Percentiles rank a stretch among this genome's conserved stretches.
phyloP scores from a whole-genome alignment of 164 flowering plant genomes.

The Amborella trichopoda region DNA sequence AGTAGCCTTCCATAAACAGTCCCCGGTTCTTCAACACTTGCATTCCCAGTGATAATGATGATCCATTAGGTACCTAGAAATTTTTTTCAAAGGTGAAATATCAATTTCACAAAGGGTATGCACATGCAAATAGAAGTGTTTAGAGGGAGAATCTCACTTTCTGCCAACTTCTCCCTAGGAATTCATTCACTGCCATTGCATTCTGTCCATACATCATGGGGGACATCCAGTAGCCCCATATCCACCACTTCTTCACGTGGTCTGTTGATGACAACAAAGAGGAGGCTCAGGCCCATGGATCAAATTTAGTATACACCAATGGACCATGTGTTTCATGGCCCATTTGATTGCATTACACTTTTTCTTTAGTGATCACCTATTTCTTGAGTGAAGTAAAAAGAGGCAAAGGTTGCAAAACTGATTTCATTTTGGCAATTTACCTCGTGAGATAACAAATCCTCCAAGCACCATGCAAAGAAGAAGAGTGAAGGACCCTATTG shows the following conservation, averaged over 20 bases:
- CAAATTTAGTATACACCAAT: too few relatives aligned
- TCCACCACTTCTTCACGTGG: conserved; percentile 12
- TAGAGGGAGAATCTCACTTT: conserved; percentile 5
- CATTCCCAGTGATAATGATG: conserved; percentile 10
- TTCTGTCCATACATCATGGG: conserved; percentile 14
- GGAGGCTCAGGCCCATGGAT: too few relatives aligned
- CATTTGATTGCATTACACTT: too few relatives aligned
- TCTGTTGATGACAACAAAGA: background rate
- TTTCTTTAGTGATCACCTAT: too few relatives aligned
- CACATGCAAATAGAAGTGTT: too few relatives aligned
- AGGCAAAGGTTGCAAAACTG: too few relatives aligned
- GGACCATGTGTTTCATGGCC: too few relatives aligned
- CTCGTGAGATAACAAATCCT: conserved; percentile 10
- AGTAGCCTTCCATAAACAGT: conserved; percentile 8
- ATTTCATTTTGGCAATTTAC: conserved; percentile 3
- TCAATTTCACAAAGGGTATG: too few relatives aligned
- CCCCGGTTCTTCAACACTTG: conserved; percentile 12
- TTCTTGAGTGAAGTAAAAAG: too few relatives aligned
- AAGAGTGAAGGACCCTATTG: conserved; percentile 10
- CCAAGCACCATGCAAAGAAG: conserved; percentile 8
- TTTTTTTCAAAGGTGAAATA: too few relatives aligned
- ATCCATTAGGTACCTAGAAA: conserved; percentile 3
- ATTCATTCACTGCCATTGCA: conserved; percentile 11
- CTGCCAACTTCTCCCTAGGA: conserved; percentile 9
- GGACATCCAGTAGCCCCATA: conserved; percentile 12